phyloP scores from a whole-genome alignment of 129 eudicot species.

The Scalesia atractyloides region DNA sequence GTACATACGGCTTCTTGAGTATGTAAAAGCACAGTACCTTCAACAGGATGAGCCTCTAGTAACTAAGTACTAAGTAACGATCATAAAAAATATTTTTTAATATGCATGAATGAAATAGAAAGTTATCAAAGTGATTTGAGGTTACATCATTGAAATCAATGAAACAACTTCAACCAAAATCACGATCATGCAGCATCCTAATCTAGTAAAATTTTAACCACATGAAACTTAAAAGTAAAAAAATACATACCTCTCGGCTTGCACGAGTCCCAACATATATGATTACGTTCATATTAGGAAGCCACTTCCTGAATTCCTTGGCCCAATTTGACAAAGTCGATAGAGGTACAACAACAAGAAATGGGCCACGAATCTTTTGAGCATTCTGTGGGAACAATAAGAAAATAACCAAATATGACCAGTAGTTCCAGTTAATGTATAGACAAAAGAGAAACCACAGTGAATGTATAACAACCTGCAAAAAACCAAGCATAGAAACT shows the following conservation, averaged over 20 bases:
- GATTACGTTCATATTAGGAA: constrained; percentile 90
- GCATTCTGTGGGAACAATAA: constrained; percentile 59
- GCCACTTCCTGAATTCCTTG: constrained; percentile 95
- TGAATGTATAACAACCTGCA: constrained; percentile 53
- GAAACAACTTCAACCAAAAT: not conserved
- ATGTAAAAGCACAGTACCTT: too few species aligned
- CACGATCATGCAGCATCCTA: not conserved
- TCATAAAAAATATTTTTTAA: too few species aligned
- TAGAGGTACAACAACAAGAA: constrained; percentile 97
- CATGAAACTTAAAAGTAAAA: not conserved
- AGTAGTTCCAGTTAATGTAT: not conserved
- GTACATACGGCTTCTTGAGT: too few species aligned
- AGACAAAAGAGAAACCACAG: constrained; percentile 1
- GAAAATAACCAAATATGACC: constrained; percentile 13
- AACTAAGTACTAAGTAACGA: too few species aligned
- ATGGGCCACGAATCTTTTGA: constrained; percentile 94
- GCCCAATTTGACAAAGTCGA: constrained; percentile 99
- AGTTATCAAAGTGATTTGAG: not conserved
- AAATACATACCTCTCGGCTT: constrained; percentile 84
- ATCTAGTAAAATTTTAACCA: not conserved
- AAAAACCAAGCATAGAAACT: constrained; percentile 97
- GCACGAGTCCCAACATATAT: constrained; percentile 98
- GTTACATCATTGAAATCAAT: not conserved
- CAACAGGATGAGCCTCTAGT: too few species aligned
- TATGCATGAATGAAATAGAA: too few species aligned